Evolutionary conservation across 352 stramenopile genomes (phyloP), one percentile per base, ranked within the genome.

Genomic region (Globisporangium yorkense): DNA sequence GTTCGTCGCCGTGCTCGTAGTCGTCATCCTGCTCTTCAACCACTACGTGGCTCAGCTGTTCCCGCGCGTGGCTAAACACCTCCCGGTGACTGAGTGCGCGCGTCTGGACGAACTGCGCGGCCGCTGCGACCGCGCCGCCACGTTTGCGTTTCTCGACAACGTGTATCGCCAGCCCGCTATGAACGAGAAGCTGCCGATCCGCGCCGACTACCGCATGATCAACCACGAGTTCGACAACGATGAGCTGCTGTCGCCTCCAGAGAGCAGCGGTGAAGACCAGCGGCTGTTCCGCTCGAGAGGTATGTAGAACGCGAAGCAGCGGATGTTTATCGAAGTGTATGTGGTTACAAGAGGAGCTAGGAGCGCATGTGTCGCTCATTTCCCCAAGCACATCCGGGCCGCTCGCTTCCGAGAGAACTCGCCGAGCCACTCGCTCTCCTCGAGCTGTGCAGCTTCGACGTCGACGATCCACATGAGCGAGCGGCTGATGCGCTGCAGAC

Each of bases 161-260:
- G 80, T 89, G 4, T 92, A 89, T 60, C 68, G 62, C 2, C 82
- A 92, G 51, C 82, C 82, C 50, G 82, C 80, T 1, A 86, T 92
- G 77, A 74, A 70, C 48, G 58, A 92, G 50, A 58, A 68, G 39
- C 54, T 57, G 29, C 64, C 77, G 8, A 66, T 89, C 51, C 71
- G 68, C 1, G 69, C 79, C 6, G 77, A 90, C 49, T 88, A 88
- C 61, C 74, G 74, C 1, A 75, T 88, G 72, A 68, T 86, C 21
- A 60, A 66, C 13, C 67, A 24, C 18, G 69, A 75, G 16, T 51
- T 57, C 24, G 57, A 59, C 18, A 52, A 75, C 13, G 62, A 62
- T 55, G 71, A 58, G 31, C 51, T 39, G 29, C 43, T 85, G 33
- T 83, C 65, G 5, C 77, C 75, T 18, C 73, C 75, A 9, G 68